phyloP scores from a whole-genome alignment of 306 rosid species.

The Vigna angularis region DNA sequence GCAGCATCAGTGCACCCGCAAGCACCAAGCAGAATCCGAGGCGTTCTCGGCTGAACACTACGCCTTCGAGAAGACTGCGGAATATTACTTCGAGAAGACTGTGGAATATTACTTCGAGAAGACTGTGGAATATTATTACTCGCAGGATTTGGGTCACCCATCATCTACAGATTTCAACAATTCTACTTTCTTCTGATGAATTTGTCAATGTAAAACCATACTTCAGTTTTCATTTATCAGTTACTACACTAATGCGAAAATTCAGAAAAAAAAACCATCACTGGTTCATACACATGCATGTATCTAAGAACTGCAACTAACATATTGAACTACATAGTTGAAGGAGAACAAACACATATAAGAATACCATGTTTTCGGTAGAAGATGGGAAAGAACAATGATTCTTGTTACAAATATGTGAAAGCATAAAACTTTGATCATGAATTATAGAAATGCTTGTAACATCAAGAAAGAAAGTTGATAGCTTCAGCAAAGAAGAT shows the following conservation, averaged over 20 bases:
- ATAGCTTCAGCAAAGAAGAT: not conserved
- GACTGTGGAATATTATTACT: not conserved
- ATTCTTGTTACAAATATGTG: not conserved
- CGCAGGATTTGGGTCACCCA: constrained; percentile 59
- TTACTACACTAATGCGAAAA: too few species aligned
- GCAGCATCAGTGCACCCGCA: constrained; percentile 76
- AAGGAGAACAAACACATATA: not conserved
- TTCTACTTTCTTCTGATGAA: not conserved
- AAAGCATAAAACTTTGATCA: not conserved
- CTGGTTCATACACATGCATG: not conserved
- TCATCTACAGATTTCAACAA: constrained; percentile 41
- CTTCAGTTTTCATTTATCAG: not conserved
- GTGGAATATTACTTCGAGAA: constrained; percentile 12
- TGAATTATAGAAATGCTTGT: too few species aligned
- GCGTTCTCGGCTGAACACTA: constrained; percentile 53
- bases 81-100: not conserved
- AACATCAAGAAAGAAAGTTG: constrained; percentile 10
- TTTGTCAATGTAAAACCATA: not conserved
- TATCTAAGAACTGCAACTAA: not conserved
- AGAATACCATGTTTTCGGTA: too few species aligned
- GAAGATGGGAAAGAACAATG: not conserved
- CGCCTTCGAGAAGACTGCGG: not conserved
- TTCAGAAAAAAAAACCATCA: too few species aligned
- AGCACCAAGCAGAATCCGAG: constrained; percentile 79
- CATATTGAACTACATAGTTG: not conserved